Base-by-base conservation (phyloP, 306 rosid species). In the Sophora flavescens region DNA sequence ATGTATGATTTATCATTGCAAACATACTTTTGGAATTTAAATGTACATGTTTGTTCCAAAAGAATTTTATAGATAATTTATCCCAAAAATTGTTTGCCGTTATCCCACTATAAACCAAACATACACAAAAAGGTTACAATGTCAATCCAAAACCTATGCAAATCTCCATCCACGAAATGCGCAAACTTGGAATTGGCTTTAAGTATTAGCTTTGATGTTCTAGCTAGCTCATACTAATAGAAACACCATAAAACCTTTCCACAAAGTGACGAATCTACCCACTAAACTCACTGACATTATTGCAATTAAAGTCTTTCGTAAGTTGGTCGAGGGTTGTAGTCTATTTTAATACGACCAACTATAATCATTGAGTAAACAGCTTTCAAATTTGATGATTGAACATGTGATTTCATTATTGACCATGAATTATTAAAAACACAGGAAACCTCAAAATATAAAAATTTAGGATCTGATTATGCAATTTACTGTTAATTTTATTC, bases 151-250 rank as follows among this genome's bases (percentile, higher is more conserved):
- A 52, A 35, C 63, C 50, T 70, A 70, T n/a, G 57, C 35, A 51
- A 68, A 69, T 69, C 48, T 33, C 45, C 75, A 69, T 70, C 38
- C 38, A 35, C 17, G 39, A 53, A 53, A 18, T 54, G 63, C 38
- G 53, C 18, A 70, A 54, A 38, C 65, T 22, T 22, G 22, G 22
- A 22, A 22, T 22, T 22, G 22, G 22, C 22, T 22, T 22, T 22
- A 22, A 22, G 22, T 22, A 22, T 5, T 18, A 17, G n/a, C 36
- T 58, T 52, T 36, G 16, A 35, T 17, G 8, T 33, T 6, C 1
- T 6, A 36, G 22, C 22, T 22, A 22, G 22, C 48, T 53, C 2
- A 8, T 16, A 15, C 1, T 63, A 38, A 17, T 22, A 63, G 42
- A 14, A 39, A 39, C 44, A 39, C 7, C 44, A 1, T 35, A 22